Evolutionary conservation across 176 grass and related monocot genomes (phyloP).

Genomic region (Alopecurus myosuroides): DNA sequence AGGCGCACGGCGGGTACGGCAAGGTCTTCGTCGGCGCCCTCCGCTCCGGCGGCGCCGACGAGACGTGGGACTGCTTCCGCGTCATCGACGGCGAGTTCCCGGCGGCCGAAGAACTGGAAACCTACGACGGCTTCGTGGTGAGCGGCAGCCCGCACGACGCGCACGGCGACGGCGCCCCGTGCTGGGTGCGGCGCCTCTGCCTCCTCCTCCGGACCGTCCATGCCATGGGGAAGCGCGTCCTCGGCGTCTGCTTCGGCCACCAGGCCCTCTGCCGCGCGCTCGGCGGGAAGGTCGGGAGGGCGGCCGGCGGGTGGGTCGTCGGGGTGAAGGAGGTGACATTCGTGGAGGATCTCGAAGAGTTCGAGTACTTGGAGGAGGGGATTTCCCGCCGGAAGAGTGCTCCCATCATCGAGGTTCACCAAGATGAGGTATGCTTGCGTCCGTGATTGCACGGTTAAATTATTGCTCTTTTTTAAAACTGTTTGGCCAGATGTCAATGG

Average conservation of each 20-base stretch:
- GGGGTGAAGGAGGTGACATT: conserved; percentile 49
- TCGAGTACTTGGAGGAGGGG: background rate
- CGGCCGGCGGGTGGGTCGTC: conserved; percentile 46
- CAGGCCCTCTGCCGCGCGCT: conserved; percentile 52
- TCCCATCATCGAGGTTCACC: conserved; percentile 52
- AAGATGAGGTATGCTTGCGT: conserved; percentile 43
- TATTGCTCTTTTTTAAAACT: background rate
- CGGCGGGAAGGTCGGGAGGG: conserved; percentile 29
- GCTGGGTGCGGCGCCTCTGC: conserved; percentile 51
- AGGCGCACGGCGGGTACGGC: conserved; percentile 45
- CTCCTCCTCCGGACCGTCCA: conserved; percentile 34
- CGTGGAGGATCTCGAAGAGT: background rate
- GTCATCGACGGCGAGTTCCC: conserved; percentile 61
- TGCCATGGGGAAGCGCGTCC: conserved; percentile 51
- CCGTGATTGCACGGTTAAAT: background rate
- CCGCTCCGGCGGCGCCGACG: background rate
- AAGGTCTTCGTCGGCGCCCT: conserved; percentile 40
- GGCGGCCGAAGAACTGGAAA: conserved; percentile 6
- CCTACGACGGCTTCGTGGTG: conserved; percentile 59
- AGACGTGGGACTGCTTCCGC: conserved; percentile 44
- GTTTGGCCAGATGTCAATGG: background rate
- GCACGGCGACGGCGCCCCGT: conserved; percentile 39
- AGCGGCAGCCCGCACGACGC: conserved; percentile 57
- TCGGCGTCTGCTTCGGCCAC: conserved; percentile 70
- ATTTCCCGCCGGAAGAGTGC: background rate